These are phyloP conservation scores for Pugionium dolabratum DNA, from an alignment of 345 rosid genomes.

Conservation along the genomic window DNA sequence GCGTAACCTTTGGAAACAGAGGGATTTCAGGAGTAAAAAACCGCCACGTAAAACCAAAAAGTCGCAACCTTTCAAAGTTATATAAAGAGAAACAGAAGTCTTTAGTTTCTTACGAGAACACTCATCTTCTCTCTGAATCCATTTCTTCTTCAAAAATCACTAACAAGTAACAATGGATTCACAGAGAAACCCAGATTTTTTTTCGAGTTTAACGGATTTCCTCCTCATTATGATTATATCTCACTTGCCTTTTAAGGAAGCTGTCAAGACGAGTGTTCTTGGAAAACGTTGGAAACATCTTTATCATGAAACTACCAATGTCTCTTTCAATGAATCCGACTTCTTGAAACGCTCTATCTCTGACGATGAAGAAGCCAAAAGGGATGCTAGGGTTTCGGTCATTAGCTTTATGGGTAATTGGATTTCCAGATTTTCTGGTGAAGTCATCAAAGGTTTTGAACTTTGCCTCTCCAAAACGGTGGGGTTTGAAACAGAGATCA, in stretches of 20 bases:
- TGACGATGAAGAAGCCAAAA: conserved; percentile 1
- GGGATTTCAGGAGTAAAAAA: too few relatives aligned
- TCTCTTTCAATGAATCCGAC: not conserved
- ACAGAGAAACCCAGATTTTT: too few relatives aligned
- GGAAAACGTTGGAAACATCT: not conserved
- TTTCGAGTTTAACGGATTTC: not conserved
- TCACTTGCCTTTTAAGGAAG: not conserved
- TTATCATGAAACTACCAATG: not conserved
- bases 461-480: conserved; percentile 35
- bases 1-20: too few relatives aligned
- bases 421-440: conserved; percentile 1
- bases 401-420: conserved; percentile 17
- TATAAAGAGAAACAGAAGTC: too few relatives aligned
- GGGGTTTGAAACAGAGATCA: conserved; percentile 1
- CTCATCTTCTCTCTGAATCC: too few relatives aligned
- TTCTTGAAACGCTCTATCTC: not conserved
- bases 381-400: conserved; percentile 18
- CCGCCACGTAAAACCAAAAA: too few relatives aligned
- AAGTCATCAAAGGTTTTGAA: conserved; percentile 13
- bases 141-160: too few relatives aligned
- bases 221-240: not conserved
- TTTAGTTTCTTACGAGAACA: too few relatives aligned
- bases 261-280: not conserved
- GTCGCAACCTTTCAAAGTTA: too few relatives aligned
- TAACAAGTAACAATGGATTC: too few relatives aligned